phyloP scores from a whole-genome alignment of 192 early-diverging fungal species.

The Diversispora epigaea region DNA sequence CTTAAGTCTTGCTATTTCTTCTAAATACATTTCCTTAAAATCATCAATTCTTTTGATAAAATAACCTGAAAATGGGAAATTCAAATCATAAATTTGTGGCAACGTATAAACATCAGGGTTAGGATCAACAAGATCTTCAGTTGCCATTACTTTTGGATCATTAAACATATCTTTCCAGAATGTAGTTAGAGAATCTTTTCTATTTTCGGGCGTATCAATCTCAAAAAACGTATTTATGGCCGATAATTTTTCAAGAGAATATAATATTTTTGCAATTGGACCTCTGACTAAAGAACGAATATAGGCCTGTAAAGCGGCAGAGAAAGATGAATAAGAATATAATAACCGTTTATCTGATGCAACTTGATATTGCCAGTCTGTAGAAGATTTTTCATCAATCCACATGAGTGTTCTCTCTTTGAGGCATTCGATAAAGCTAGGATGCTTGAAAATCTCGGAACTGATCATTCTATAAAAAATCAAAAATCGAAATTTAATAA shows the following conservation, averaged over 20 bases:
- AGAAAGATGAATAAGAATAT: constrained; percentile 25
- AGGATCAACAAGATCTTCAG: constrained; percentile 8
- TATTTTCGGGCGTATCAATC: too few relatives aligned
- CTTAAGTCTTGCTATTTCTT: constrained; percentile 6
- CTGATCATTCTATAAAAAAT: constrained; percentile 1
- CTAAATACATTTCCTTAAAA: constrained; percentile 10
- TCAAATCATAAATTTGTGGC: neutral
- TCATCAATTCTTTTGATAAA: constrained; percentile 24
- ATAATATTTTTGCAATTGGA: constrained; percentile 26
- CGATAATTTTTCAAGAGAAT: constrained; percentile 12
- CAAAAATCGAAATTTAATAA: neutral
- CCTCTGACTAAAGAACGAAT: constrained; percentile 21
- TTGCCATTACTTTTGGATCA: constrained; percentile 20
- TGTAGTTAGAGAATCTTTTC: neutral
- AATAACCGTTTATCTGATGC: constrained; percentile 17
- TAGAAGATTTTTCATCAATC: constrained; percentile 7
- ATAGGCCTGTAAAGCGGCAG: constrained; percentile 4
- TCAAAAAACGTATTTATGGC: constrained; percentile 16
- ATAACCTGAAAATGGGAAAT: constrained; percentile 32
- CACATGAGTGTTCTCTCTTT: constrained; percentile 10
- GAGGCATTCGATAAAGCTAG: neutral
- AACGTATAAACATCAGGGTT: constrained; percentile 24
- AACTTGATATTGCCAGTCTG: constrained; percentile 26
- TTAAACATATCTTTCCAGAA: constrained; percentile 26
- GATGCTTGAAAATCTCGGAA: neutral